These are phyloP conservation scores for Fagopyrum esculentum DNA, from an alignment of 148 eudicot species.

Conservation along the genomic window DNA sequence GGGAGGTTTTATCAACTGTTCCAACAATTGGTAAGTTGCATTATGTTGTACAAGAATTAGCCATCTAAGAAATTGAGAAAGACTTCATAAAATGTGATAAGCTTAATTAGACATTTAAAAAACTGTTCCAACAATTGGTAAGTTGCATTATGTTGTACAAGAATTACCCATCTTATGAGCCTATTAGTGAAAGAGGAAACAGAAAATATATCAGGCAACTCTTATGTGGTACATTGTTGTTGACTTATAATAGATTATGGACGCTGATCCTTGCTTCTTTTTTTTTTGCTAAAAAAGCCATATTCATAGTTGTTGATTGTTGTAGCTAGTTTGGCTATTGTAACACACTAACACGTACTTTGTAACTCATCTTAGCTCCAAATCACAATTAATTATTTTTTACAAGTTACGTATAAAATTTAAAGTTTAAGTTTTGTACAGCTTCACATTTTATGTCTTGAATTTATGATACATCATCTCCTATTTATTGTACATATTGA, in stretches of 20 bases:
- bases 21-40: slow-evolving; percentile 81
- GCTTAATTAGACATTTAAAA: background rate
- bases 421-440: background rate
- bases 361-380: background rate
- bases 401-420: background rate
- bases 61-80: background rate
- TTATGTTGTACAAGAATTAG: background rate
- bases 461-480: background rate
- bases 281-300: background rate
- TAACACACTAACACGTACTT: too few species aligned
- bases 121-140: slow-evolving; percentile 98
- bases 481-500: background rate
- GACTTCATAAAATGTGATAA: background rate
- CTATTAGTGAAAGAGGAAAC: background rate
- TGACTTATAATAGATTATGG: background rate
- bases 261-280: background rate
- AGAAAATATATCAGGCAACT: background rate
- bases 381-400: background rate
- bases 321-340: background rate
- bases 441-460: background rate
- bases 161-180: background rate
- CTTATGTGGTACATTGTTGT: background rate
- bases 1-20: slow-evolving; percentile 95
- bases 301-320: background rate
- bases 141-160: slow-evolving; percentile 9